phyloP scores from a whole-genome alignment of 768 basidiomycete genomes.

The Boletellus emodensis region DNA sequence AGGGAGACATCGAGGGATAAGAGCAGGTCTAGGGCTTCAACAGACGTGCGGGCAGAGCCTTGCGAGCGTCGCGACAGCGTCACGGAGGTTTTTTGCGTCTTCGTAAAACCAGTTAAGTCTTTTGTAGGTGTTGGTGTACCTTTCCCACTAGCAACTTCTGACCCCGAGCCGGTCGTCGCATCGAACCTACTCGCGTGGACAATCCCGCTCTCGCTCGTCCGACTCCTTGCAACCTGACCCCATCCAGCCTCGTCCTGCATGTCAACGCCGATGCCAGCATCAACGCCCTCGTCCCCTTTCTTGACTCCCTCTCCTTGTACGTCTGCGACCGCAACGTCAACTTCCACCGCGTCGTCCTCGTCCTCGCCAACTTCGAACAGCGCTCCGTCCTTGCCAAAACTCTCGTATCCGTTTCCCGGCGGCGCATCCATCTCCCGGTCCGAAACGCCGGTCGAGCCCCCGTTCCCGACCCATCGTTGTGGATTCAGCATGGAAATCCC shows the following conservation, averaged over 20 bases:
- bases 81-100: background rate
- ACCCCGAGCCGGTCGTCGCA: background rate
- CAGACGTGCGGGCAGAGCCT: constrained; percentile 14
- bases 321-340: too few species aligned
- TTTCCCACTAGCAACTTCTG: background rate
- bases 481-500: constrained; percentile 91
- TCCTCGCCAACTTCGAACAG: constrained; percentile 51
- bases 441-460: constrained; percentile 1
- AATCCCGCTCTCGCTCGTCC: background rate
- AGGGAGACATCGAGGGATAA: constrained; percentile 90
- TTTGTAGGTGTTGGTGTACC: background rate
- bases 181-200: background rate
- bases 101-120: background rate
- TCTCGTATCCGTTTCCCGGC: constrained; percentile 18
- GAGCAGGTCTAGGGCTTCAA: constrained; percentile 66
- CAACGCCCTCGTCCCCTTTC: background rate
- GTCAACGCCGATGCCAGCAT: background rate
- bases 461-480: constrained; percentile 68
- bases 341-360: constrained; percentile 28
- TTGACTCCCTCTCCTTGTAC: constrained; percentile 15
- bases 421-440: background rate
- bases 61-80: constrained; percentile 3
- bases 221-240: constrained; percentile 19
- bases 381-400: constrained; percentile 31
- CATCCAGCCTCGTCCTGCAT: constrained; percentile 23